Conservation (phyloP, 163 green algal species). For the Chlorella variabilis region DNA sequence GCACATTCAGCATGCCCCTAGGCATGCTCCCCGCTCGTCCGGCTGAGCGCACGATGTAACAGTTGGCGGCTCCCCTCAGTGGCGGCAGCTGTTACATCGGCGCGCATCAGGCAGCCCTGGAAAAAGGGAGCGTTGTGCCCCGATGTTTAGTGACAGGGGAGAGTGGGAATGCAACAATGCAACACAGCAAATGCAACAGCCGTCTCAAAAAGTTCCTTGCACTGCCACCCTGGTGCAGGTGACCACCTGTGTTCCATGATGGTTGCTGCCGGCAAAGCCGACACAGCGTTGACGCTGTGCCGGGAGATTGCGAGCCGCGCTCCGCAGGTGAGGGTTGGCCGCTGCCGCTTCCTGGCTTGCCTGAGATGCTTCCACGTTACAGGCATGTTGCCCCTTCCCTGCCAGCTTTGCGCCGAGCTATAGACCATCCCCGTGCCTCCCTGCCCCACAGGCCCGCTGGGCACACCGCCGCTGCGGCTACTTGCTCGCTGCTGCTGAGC, state of each 20-base stretch:
- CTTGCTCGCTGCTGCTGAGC: conserved; percentile 23
- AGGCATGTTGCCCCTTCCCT: no score
- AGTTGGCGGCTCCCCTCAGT: background rate
- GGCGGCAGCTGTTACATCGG: conserved; percentile 11
- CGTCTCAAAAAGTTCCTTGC: no score
- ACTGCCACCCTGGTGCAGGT: conserved; percentile 44
- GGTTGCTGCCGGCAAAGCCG: conserved; percentile 33
- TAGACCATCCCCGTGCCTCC: background rate
- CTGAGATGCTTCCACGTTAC: no score
- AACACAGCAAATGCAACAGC: background rate
- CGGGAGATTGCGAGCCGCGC: conserved; percentile 48
- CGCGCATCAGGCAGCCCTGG: no score
- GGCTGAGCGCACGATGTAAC: conserved; percentile 5
- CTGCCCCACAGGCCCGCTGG: conserved; percentile 8
- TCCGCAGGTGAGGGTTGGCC: conserved; percentile 22
- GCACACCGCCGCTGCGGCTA: conserved; percentile 24
- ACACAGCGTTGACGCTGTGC: conserved; percentile 53
- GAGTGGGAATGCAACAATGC: no score
- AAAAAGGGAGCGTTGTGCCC: no score
- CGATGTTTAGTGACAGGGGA: no score
- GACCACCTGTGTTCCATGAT: conserved; percentile 60
- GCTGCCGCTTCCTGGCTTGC: no score
- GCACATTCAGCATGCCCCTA: no score
- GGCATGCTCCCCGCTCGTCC: background rate
- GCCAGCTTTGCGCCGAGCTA: no score